Evolutionary conservation across 179 eudicot species (phyloP).

Genomic region (Sideroxylon spinosum): DNA sequence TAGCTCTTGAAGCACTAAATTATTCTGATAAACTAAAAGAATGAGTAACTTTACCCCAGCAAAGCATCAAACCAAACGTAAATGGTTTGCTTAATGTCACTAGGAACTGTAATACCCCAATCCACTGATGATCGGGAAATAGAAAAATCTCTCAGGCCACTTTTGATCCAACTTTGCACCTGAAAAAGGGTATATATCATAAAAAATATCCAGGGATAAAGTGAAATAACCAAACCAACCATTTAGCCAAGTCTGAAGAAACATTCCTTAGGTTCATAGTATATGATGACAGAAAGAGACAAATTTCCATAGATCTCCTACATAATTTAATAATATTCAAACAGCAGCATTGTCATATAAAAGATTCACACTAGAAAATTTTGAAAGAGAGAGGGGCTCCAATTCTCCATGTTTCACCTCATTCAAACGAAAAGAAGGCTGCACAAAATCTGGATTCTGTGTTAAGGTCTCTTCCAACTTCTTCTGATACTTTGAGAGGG

Average conservation of each 20-base stretch:
- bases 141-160: constrained; percentile 88
- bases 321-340: not conserved
- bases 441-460: constrained; percentile 75
- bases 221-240: not conserved
- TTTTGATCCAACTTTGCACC: constrained; percentile 95
- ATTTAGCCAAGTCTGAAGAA: not conserved
- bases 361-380: not conserved
- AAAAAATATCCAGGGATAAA: constrained; percentile 13
- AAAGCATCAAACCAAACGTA: constrained; percentile 99
- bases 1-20: not conserved
- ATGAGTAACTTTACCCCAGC: constrained; percentile 54
- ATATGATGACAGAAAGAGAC: constrained; percentile 14
- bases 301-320: not conserved
- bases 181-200: constrained; percentile 23
- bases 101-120: constrained; percentile 92
- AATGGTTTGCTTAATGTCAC: constrained; percentile 77
- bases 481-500: constrained; percentile 87
- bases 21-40: constrained; percentile 4
- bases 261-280: not conserved
- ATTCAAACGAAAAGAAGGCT: constrained; percentile 79
- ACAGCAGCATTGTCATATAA: not conserved
- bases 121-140: constrained; percentile 89
- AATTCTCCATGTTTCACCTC: constrained; percentile 50
- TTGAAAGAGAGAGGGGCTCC: not conserved
- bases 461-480: constrained; percentile 60